These are phyloP conservation scores for Solanum medicagineum DNA, from an alignment of 257 asterid genomes.

Conservation along the genomic window DNA sequence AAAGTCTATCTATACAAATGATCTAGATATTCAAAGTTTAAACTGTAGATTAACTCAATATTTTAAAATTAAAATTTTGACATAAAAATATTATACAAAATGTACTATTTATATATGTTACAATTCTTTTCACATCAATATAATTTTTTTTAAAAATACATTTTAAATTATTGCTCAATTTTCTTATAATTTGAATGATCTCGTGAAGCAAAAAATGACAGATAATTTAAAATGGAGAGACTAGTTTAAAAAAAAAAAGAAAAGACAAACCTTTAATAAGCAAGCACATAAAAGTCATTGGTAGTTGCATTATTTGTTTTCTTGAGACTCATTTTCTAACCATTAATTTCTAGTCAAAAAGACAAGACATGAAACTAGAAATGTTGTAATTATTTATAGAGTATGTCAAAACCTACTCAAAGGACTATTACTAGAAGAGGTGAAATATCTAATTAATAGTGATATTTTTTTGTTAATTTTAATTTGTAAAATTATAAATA, in stretches of 20 bases:
- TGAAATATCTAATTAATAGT: not conserved
- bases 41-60: not conserved
- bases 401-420: not conserved
- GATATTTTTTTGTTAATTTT: not conserved
- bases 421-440: not conserved
- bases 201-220: fast-evolving
- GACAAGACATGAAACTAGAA: not conserved
- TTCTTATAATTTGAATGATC: not conserved
- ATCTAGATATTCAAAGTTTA: not conserved
- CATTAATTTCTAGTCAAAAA: not conserved
- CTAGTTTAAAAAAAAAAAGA: not conserved
- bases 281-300: not conserved
- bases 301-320: not conserved
- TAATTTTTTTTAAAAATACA: not conserved
- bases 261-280: not conserved
- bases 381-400: not conserved
- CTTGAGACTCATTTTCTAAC: not conserved
- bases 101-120: not conserved
- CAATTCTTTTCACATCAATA: not conserved
- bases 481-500: too few species aligned
- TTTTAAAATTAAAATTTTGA: not conserved
- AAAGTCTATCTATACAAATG: too few species aligned
- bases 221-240: not conserved
- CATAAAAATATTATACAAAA: not conserved
- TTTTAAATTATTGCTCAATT: not conserved